Evolutionary conservation across 2,329 filamentous ascomycete species (phyloP), one percentile per base, ranked within the genome.

Genomic region (Arachnomyces sp.): DNA sequence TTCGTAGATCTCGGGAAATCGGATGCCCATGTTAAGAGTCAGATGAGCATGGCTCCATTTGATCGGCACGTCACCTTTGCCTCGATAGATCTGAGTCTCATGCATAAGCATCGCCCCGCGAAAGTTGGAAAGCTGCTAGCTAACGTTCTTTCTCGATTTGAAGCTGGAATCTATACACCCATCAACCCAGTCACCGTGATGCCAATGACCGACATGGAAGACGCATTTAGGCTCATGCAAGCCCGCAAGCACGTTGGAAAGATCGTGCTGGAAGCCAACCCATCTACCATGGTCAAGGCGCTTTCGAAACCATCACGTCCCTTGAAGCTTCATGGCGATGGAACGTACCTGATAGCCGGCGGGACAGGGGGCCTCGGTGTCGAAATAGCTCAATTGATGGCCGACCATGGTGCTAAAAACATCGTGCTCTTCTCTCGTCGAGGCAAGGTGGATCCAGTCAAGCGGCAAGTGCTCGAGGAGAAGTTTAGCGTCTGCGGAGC

Each of bases 1-100:
- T 43, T 50, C n/a, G 31, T 50, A 9, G 48, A 51, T 30, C 43
- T 51, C 13, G 47, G 48, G 11, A 42, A 43, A 25, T 25, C 20
- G 20, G 20, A 25, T 25, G 20, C 20, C 9, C 20, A 25, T 25
- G 20, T 25, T 5, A 25, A 25, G 20, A 25, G 20, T 25, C 20
- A 5, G 20, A 52, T 73, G 3, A 57, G 57, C 3, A 66, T 73
- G 65, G 49, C 57, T 2, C 49, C 57, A 0, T 73, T 74, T 34
- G 43, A 53, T 3, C 52, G 56, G 6, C 64, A 57, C 34, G 36
- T 41, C 14, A 44, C 31, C 17, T 44, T 44, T 15, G 29, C 38
- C 9, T 33, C 32, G 9, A 35, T 44, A 8, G 42, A 44, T 18
- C 29, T 44, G 38, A 32, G 38, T 11, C 25, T 29, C 2, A 20